These are phyloP conservation scores for Candida arabinofermentans DNA, from an alignment of 805 yeast genomes.

Conservation along the genomic window DNA sequence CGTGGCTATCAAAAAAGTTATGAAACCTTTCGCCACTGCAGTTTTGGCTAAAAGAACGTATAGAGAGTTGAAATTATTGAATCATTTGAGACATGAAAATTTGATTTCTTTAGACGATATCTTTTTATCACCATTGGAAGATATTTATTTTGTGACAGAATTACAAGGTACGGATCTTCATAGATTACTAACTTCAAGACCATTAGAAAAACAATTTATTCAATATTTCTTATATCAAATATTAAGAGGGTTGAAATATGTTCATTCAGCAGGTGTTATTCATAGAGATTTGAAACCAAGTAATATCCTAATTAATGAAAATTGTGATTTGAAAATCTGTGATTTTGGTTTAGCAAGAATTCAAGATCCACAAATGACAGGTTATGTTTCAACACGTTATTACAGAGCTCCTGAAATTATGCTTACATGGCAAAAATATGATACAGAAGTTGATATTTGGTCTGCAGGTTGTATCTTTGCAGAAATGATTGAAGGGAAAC, in stretches of 20 bases:
- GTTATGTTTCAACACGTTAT: constrained; percentile 92
- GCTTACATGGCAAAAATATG: constrained; percentile 98
- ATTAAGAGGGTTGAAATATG: constrained; percentile 86
- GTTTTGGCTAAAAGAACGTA: constrained; percentile 95
- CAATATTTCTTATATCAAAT: constrained; percentile 96
- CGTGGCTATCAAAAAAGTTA: constrained; percentile 95
- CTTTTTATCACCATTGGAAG: constrained; percentile 91
- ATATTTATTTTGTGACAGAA: constrained; percentile 94
- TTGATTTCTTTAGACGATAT: constrained; percentile 90
- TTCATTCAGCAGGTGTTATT: constrained; percentile 92
- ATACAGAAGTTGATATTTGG: constrained; percentile 96
- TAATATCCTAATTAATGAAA: constrained; percentile 84
- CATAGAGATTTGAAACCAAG: constrained; percentile 95
- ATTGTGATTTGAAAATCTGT: constrained; percentile 91
- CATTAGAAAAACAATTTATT: constrained; percentile 92
- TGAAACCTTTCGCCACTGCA: constrained; percentile 95
- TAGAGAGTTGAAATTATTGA: constrained; percentile 88
- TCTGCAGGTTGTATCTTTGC: constrained; percentile 96
- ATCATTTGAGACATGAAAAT: constrained; percentile 92
- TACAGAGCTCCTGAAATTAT: constrained; percentile 98
- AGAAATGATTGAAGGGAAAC: constrained; percentile 96
- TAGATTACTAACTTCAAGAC: constrained; percentile 84
- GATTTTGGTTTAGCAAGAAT: constrained; percentile 96
- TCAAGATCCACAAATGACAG: constrained; percentile 99
- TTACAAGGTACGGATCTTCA: constrained; percentile 96